Evolutionary conservation across 352 stramenopile genomes (phyloP), one percentile per base, ranked within the genome.

Genomic region (Phytophthora macrochlamydospora): DNA sequence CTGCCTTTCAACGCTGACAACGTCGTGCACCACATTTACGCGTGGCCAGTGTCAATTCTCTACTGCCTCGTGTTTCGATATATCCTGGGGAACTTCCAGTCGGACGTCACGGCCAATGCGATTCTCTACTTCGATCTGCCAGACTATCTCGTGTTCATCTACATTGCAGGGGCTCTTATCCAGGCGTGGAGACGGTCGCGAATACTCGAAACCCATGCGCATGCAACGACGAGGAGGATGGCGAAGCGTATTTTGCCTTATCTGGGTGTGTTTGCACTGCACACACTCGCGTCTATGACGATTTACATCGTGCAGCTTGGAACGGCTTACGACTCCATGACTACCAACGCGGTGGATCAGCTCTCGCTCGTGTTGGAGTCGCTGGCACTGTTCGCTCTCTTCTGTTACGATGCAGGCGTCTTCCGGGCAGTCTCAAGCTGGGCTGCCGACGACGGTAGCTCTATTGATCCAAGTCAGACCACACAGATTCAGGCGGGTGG

Each of bases 1-100:
- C 62, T 95, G 51, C 87, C 87, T 7, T 95, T 95, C 75, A 90
- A 93, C 64, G 81, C 84, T 51, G 87, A 95, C 76, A 91, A 90
- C 60, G 65, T 92, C 70, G 91, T 92, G 72, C 84, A 94, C 62
- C 85, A 95, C 69, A 73, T 93, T 46, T 84, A 80, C 49, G 85
- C 87, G n/a, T 95, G 87, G 87, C 87, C 87, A 2, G 67, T 66
- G 0, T 76, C 87, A n/a, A 38, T 90, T 18, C 51, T 88, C 29
- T 95, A 86, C 70, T 91, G 85, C 51, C 59, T 89, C 31, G 37
- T 84, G 7, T 95, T 95, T 58, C 84, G 83, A 14, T 90, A 87
- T 54, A 48, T 81, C 28, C 85, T 93, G 32, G 60, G 72, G 28
- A 61, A 72, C 52, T 56, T 69, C 29, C 45, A 78, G 53, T 40